Base-by-base conservation (phyloP, 164 flowering plant species). In the Vitis cinerea region DNA sequence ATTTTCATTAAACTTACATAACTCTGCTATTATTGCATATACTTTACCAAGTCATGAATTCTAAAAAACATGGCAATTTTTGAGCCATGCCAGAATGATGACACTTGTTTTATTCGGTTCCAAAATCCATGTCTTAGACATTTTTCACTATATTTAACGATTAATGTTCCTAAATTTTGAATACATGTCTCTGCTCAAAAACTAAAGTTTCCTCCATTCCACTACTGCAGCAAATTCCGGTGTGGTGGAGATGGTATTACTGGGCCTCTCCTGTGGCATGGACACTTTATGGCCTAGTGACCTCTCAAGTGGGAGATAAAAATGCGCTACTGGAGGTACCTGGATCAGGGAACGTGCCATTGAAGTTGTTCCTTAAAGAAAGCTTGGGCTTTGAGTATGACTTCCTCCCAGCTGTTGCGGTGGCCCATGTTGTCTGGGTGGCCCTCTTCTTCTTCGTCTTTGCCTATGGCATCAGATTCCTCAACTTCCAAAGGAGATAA, bases 181-280 rank as follows among this genome's bases (percentile, higher is more conserved):
- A 64, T 56, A 17, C 27, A 58, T 37, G 44, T 37, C 44, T 31
- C 7, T 37, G 47, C 14, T 61, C 53, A 31, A 15, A 0, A 13
- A 9, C 10, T 19, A 15, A 47, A 56, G 1, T 4, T 16, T 3
- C 11, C 48, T 6, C 3, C 44, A 37, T 37, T 37, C 6, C 44
- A 6, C 44, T 37, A 7, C 67, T 81, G 83, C 88, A 92, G 98
- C 82, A 75, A 83, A 85, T 90, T 52, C 98, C 98, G 3, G 65
- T 88, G 13, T 90, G 96, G 96, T 92, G 94, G 93, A 90, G 96
- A 59, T 92, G 97, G 97, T 92, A 87, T 77, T 92, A 87, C 77
- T 92, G 94, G 92, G 83, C 67, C n/a, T 81, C 88, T 48, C 96
- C 98, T 0, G 82, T 89, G 66, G 77, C 93, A 0, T 92, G 93